Conservation (phyloP, 495 filamentous ascomycete genomes). For the Amphirosellinia nigrospora region DNA sequence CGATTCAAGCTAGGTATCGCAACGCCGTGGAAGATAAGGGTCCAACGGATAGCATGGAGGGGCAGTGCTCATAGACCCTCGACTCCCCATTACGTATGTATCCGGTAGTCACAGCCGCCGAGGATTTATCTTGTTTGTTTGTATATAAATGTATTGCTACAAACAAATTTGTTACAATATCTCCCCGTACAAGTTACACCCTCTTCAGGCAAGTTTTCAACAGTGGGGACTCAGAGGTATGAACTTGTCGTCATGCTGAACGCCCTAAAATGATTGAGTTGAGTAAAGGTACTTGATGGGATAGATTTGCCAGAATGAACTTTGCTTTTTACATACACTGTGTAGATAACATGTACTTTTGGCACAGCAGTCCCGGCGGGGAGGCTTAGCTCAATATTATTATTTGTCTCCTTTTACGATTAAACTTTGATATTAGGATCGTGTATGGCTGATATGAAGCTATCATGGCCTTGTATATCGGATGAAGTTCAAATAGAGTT, state of each 20-base stretch:
- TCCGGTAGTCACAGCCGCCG: neutral
- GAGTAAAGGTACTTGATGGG: neutral
- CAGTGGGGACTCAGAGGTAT: neutral
- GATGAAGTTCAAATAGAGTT: constrained; percentile 24
- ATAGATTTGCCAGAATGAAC: neutral
- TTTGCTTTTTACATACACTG: neutral
- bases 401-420: constrained; percentile 3
- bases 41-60: neutral
- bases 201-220: neutral
- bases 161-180: neutral
- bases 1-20: neutral
- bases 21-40: constrained; percentile 2
- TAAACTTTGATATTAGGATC: too few relatives aligned
- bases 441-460: neutral
- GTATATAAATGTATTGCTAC: constrained; percentile 4
- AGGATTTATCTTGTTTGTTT: neutral
- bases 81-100: neutral
- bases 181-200: neutral
- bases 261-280: neutral
- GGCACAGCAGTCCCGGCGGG: constrained; percentile 16
- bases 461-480: neutral
- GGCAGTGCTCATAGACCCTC: neutral
- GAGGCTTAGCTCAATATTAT: neutral
- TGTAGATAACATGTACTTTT: constrained; percentile 7
- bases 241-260: neutral